Conservation (phyloP, 2,329 filamentous ascomycete genomes). For the Massarina eburnea region DNA sequence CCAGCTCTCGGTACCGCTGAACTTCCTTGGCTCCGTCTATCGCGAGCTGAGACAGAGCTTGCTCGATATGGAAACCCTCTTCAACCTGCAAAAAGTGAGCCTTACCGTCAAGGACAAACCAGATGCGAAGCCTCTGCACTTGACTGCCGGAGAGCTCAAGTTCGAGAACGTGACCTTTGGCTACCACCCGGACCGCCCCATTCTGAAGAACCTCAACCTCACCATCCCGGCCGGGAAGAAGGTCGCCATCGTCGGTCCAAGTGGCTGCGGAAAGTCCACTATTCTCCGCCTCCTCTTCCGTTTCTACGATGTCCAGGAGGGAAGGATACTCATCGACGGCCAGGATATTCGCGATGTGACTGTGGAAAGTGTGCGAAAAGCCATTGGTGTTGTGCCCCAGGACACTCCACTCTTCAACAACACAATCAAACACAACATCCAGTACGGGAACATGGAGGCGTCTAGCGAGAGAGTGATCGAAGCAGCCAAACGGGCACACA, state of each 20-base stretch:
- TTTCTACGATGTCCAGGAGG: conserved; percentile 85
- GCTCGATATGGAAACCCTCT: conserved; percentile 97
- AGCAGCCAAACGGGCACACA: conserved; percentile 78
- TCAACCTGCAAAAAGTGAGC: conserved; percentile 96
- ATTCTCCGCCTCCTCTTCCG: conserved; percentile 88
- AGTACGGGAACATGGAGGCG: conserved; percentile 82
- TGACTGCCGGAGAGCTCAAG: conserved; percentile 83
- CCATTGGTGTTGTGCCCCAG: conserved; percentile 94
- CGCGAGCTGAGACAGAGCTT: conserved; percentile 92
- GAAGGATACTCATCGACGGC: conserved; percentile 86
- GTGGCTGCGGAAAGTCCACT: conserved; percentile 94
- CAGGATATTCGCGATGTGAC: conserved; percentile 86
- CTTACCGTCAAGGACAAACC: conserved; percentile 78
- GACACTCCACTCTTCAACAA: conserved; percentile 98
- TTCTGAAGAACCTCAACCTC: conserved; percentile 79
- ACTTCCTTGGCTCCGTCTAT: conserved; percentile 98
- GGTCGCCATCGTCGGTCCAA: conserved; percentile 91
- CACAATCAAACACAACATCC: conserved; percentile 93
- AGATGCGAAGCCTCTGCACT: conserved; percentile 69
- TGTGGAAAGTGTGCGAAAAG: conserved; percentile 76
- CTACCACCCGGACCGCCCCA: conserved; percentile 83
- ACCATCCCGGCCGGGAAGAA: conserved; percentile 96
- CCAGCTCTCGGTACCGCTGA: conserved; percentile 92
- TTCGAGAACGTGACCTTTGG: conserved; percentile 96
- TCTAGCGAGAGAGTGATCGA: conserved; percentile 70